Conservation (phyloP, 345 rosid genomes). For the Salix arbutifolia region DNA sequence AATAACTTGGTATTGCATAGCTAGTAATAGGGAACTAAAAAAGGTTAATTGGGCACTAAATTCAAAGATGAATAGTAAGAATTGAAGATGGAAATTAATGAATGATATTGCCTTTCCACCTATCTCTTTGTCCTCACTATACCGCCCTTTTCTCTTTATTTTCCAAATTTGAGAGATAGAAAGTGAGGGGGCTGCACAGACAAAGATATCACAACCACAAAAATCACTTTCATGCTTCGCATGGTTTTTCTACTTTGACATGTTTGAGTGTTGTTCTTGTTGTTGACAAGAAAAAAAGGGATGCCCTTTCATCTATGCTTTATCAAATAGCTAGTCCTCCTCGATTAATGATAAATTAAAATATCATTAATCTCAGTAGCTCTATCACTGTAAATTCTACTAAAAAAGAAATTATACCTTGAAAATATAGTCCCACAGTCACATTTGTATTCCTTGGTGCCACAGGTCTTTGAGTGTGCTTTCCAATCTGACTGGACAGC, state of each 20-base stretch:
- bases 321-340: background rate
- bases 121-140: background rate
- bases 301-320: slow-evolving; percentile 3
- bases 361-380: too few species aligned
- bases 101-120: background rate
- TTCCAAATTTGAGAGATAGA: background rate
- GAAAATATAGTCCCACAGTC: slow-evolving; percentile 93
- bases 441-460: slow-evolving; percentile 91
- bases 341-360: too few species aligned
- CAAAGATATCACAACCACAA: slow-evolving; percentile 18
- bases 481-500: slow-evolving; percentile 99
- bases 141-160: background rate
- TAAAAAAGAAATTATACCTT: slow-evolving; percentile 39
- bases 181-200: slow-evolving; percentile 6
- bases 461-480: slow-evolving; percentile 98
- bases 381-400: background rate
- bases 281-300: background rate
- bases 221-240: slow-evolving; percentile 13
- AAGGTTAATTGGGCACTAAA: background rate
- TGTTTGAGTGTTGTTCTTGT: background rate
- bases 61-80: background rate
- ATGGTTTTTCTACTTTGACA: slow-evolving; percentile 7
- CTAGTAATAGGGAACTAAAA: background rate
- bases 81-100: background rate
- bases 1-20: background rate